A percentile compares a stretch with the other conserved stretches of the same genome.
Conservation (phyloP, 495 filamentous ascomycete species). For the Neurospora sp. region DNA sequence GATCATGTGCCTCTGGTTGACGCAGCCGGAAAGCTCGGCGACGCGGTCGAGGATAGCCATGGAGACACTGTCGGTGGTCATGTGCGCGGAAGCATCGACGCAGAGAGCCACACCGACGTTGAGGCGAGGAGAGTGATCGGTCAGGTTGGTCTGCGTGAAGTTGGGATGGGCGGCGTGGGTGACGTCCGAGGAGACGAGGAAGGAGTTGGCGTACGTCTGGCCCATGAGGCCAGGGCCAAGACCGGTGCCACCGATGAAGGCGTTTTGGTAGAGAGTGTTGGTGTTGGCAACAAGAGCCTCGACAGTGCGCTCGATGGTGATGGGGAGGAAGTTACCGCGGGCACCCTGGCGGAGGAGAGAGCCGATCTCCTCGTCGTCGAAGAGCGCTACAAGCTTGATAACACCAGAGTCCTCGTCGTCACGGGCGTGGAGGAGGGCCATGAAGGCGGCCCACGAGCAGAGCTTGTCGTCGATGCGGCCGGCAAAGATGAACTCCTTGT, state of each 20-base stretch:
- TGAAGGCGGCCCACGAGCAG: constrained; percentile 84
- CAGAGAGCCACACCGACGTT: constrained; percentile 81
- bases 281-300: constrained; percentile 47
- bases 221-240: constrained; percentile 55
- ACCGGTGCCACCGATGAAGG: constrained; percentile 17
- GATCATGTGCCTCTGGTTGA: constrained; percentile 87
- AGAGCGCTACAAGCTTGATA: constrained; percentile 80
- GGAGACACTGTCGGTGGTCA: constrained; percentile 80
- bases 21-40: constrained; percentile 56
- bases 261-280: constrained; percentile 9
- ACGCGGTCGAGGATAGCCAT: constrained; percentile 65
- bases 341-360: constrained; percentile 85
- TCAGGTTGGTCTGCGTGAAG: constrained; percentile 69
- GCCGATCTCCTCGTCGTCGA: constrained; percentile 96
- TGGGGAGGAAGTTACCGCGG: constrained; percentile 73
- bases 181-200: constrained; percentile 88
- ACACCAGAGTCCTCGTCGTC: constrained; percentile 39
- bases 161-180: constrained; percentile 94
- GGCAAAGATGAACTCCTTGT: constrained; percentile 91
- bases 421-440: constrained; percentile 67
- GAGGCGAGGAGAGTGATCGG: constrained; percentile 76
- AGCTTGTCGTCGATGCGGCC: constrained; percentile 96
- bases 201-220: constrained; percentile 85
- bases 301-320: constrained; percentile 66
- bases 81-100: constrained; percentile 84